Evolutionary conservation across 1,284 basidiomycete species (phyloP), one percentile per base, ranked within the genome.

Genomic region (Ustilago curta): DNA sequence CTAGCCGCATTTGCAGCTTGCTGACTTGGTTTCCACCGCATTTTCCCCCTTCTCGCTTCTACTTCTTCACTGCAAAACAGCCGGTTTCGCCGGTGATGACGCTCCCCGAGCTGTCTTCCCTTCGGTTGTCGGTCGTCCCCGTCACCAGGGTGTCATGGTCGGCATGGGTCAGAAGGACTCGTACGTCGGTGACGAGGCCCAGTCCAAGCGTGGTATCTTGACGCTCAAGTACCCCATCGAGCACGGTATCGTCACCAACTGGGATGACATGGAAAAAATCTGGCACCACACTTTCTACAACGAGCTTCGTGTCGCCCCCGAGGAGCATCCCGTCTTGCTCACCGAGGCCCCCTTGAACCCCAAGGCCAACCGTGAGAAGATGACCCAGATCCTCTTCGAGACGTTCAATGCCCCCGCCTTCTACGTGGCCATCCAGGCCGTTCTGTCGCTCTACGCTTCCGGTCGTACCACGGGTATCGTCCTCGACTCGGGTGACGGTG

Each of bases 301-400:
- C 79, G 86, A 87, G 80, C 86, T 87, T 54, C 86, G 86, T 80
- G 86, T 87, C 58, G 86, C 86, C 4, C 86, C 86, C 40, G 94
- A 96, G 87, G 93, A 95, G 88, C 93, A 95, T 89, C 93, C 94
- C 75, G 92, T 95, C 75, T 89, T 96, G 45, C 89, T 96, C 89
- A 95, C 94, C 74, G 94, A 96, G 87, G 94, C 93, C n/a, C 89
- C 93, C 88, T 90, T 94, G 77, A 96, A 95, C 89, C 93, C 94
- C 81, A 95, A 95, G 89, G 91, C 91, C 70, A 95, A 95, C 89
- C 89, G 93, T 85, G 93, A 96, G 88, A 95, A 95, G 90, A 95
- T 95, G 93, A 94, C 93, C 71, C 93, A 95, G 88, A 94, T 95
- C 89, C 95, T 95, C 92, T 96, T 96, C 86, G 93, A 96, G 89